Evolutionary conservation across 805 yeast genomes (phyloP), one percentile per base, ranked within the genome.

Genomic region (Schizosaccharomyces osmophilus): DNA sequence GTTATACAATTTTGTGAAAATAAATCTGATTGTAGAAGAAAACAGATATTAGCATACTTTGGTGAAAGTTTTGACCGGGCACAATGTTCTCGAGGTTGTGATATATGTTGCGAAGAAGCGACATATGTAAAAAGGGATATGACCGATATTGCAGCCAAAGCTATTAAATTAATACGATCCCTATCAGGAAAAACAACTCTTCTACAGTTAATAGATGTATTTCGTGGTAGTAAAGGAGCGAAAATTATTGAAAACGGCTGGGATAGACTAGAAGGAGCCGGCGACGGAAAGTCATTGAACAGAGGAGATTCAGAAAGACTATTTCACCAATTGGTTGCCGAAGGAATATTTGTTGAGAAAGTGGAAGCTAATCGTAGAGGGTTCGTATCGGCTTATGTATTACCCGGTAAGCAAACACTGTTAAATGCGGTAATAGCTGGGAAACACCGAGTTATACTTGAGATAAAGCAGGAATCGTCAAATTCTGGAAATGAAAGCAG

Each of bases 1-100:
- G 96, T 93, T 15, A 80, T 86, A 65, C 89, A 84, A 68, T 93
- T 87, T 69, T 90, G 97, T 72, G 96, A 89, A 64, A 90, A 93
- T 70, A 77, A 78, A 11, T 82, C 89, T 3, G 97, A 89, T 69
- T 93, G 98, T 70, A 79, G 98, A 62, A 77, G 97, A 64, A 80
- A 82, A 66, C 89, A 88, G 66, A 95, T 93, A 2, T 74, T 93
- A 61, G 90, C 86, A 61, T 93, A 89, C 68, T 93, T 93, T 73
- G 86, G 87, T 71, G 98, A 93, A 69, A 73, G 73, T 5, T 89
- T 90, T 68, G 80, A 85, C 63, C 75, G 84, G 9, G 73, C 70
- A 26, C 73, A 77, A 19, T 93, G 98, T 69, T 70, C 74, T 15
- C 79, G 80, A 63, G 78, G 81, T 64, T 93, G 98, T 74, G 98